These are phyloP conservation scores for Misopates orontium DNA, from an alignment of 257 asterid genomes.

Conservation along the genomic window DNA sequence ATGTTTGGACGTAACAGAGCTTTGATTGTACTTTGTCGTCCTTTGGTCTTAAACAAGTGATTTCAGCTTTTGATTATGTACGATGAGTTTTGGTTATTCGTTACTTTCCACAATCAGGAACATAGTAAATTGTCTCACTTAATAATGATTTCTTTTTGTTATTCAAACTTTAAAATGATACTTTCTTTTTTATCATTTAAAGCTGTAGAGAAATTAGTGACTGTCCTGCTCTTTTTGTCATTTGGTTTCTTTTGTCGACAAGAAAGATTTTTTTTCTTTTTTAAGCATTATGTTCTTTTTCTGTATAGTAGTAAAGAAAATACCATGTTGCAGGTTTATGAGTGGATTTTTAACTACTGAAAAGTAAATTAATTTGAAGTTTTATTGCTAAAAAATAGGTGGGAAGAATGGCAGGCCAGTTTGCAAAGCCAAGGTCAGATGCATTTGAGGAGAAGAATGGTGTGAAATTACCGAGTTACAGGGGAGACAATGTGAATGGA, in stretches of 20 bases:
- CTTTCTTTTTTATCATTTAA: too few relatives aligned
- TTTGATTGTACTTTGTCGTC: too few relatives aligned
- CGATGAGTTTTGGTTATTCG: neutral
- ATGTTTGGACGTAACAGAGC: too few relatives aligned
- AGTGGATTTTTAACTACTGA: neutral
- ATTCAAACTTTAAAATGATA: too few relatives aligned
- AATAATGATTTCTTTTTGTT: too few relatives aligned
- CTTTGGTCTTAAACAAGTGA: too few relatives aligned
- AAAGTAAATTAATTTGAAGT: neutral
- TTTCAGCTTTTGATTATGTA: too few relatives aligned
- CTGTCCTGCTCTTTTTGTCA: too few relatives aligned
- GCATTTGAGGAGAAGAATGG: constrained; percentile 71
- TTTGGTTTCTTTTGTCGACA: neutral
- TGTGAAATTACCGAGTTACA: constrained; percentile 76
- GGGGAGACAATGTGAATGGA: constrained; percentile 85
- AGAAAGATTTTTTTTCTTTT: too few relatives aligned
- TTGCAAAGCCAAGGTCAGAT: constrained; percentile 84
- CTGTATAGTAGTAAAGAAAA: neutral
- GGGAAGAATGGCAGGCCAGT: constrained; percentile 93
- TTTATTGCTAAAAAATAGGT: constrained; percentile 40
- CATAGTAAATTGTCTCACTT: neutral
- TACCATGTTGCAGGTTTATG: neutral
- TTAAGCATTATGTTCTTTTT: neutral
- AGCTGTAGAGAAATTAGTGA: too few relatives aligned
- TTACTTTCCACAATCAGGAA: neutral